phyloP scores from a whole-genome alignment of 2,329 filamentous ascomycete species.

The Arthroderma sp. region DNA sequence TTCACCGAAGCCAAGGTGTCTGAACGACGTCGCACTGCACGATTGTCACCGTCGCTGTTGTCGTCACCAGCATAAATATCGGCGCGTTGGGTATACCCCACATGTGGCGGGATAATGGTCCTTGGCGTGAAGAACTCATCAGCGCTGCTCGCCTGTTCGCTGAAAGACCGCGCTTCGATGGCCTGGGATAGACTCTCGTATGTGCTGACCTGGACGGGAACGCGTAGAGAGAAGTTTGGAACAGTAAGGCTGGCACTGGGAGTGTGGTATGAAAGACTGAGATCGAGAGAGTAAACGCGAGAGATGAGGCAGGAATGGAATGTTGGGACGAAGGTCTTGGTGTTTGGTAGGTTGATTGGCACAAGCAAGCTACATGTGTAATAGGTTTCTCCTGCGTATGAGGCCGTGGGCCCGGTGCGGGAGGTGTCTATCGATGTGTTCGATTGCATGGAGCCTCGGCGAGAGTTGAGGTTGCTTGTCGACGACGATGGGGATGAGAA shows the following conservation, averaged over 20 bases:
- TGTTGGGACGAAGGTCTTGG: constrained; percentile 51
- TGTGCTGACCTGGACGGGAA: constrained; percentile 31
- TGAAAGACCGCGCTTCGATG: background rate
- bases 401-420: constrained; percentile 21
- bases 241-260: constrained; percentile 31
- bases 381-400: constrained; percentile 36
- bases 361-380: constrained; percentile 52
- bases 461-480: constrained; percentile 18
- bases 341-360: constrained; percentile 46
- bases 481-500: constrained; percentile 29
- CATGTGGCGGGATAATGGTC: constrained; percentile 4
- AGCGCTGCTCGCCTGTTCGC: background rate
- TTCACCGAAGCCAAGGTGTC: background rate
- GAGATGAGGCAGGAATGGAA: constrained; percentile 57
- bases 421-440: constrained; percentile 19
- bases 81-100: constrained; percentile 6
- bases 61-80: background rate
- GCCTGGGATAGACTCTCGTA: constrained; percentile 7
- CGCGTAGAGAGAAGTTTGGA: constrained; percentile 26
- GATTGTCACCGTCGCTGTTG: too few species aligned
- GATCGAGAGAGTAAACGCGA: constrained; percentile 48
- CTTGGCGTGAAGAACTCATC: constrained; percentile 11
- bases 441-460: constrained; percentile 13
- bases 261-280: constrained; percentile 43
- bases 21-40: background rate